A percentile compares a stretch with the other conserved stretches of the same genome.
Conservation (phyloP, 2,329 filamentous ascomycete species). For the Mycosphaerella sp. region DNA sequence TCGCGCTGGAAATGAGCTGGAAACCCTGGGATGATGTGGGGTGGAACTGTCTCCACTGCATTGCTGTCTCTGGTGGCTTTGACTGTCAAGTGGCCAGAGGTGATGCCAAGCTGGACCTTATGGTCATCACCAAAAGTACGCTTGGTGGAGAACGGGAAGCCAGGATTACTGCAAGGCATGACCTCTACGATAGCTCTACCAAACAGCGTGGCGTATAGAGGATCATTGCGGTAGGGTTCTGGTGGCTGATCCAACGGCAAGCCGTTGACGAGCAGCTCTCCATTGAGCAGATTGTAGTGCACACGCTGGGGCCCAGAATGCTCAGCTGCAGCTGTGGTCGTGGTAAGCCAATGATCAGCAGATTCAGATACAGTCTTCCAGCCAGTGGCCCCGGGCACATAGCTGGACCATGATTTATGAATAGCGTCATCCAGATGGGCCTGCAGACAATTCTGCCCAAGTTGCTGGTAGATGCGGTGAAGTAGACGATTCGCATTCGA, state of each 20-base stretch:
- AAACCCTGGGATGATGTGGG: slow-evolving; percentile 41
- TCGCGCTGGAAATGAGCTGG: slow-evolving; percentile 47
- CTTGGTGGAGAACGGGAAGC: slow-evolving; percentile 49
- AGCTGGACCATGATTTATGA: slow-evolving; percentile 40
- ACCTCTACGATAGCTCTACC: slow-evolving; percentile 48
- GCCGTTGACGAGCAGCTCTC: slow-evolving; percentile 47
- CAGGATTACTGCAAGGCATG: slow-evolving; percentile 46
- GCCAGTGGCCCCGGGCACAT: slow-evolving; percentile 17
- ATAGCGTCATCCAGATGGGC: slow-evolving; percentile 20
- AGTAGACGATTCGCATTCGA: slow-evolving; percentile 18
- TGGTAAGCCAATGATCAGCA: slow-evolving; percentile 25
- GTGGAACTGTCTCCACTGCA: slow-evolving; percentile 36
- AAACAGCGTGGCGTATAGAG: slow-evolving; percentile 48
- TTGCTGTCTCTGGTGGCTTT: slow-evolving; percentile 33
- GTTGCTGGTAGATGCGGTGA: slow-evolving; percentile 12
- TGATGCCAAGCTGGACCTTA: slow-evolving; percentile 51
- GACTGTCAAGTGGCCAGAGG: slow-evolving; percentile 29
- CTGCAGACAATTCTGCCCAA: slow-evolving; percentile 6
- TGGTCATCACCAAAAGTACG: slow-evolving; percentile 30
- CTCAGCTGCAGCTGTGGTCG: slow-evolving; percentile 16
- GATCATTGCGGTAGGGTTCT: slow-evolving; percentile 42
- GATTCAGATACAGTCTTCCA: slow-evolving; percentile 8
- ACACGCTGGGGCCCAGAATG: slow-evolving; percentile 23
- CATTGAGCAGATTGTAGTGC: slow-evolving; percentile 44
- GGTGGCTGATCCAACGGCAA: slow-evolving; percentile 50